phyloP scores from a whole-genome alignment of 306 rosid genomes.

The Prunus mume region DNA sequence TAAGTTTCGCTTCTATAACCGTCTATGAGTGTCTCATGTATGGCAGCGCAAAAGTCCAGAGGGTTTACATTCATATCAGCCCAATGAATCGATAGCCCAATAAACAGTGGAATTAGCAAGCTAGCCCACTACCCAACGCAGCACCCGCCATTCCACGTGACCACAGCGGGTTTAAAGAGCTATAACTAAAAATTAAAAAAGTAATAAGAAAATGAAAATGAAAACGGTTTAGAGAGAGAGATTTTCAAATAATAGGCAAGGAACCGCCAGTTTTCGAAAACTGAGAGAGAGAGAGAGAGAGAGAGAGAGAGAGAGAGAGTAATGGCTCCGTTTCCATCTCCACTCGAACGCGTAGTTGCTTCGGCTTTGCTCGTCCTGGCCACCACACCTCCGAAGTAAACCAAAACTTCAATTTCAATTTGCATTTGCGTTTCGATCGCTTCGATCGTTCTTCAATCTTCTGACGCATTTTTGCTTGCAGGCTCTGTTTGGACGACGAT shows the following conservation, averaged over 20 bases:
- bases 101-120: neutral
- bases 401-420: neutral
- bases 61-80: neutral
- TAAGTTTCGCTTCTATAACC: no score
- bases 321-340: constrained; percentile 58
- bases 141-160: neutral
- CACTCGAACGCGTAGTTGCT: constrained; percentile 62
- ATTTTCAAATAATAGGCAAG: constrained; percentile 15
- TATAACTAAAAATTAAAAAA: no score
- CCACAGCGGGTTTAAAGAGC: neutral
- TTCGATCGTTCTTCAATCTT: neutral
- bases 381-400: constrained; percentile 36
- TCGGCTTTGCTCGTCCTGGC: constrained; percentile 80
- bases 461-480: constrained; percentile 17
- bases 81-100: neutral
- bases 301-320: constrained; percentile 22
- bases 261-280: constrained; percentile 57
- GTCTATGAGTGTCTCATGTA: no score
- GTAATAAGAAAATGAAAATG: neutral
- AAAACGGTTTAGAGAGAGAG: neutral
- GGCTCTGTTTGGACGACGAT: constrained; percentile 28
- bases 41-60: neutral
- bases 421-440: neutral
- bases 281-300: constrained; percentile 15
- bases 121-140: neutral